Conservation (phyloP, 139 green algal genomes). For the Auxenochlorella pyrenoidosa region DNA sequence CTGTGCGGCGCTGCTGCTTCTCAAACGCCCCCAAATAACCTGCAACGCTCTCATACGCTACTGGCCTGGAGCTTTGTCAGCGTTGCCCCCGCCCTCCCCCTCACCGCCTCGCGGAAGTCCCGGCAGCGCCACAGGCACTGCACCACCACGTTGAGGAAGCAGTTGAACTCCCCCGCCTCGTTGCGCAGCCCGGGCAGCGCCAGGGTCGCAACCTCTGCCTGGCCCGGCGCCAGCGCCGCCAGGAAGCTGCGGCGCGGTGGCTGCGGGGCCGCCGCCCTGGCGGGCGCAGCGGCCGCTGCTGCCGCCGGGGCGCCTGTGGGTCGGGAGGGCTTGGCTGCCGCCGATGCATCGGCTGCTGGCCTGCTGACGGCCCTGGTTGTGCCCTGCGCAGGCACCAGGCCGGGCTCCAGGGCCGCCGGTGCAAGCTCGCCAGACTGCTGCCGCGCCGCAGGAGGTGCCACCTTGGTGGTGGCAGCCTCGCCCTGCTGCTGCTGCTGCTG, state of each 20-base stretch:
- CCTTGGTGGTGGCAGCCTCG: neutral
- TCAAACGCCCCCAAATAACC: no score
- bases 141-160: slow-evolving; percentile 92
- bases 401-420: neutral
- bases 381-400: neutral
- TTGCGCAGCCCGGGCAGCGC: slow-evolving; percentile 25
- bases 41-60: neutral
- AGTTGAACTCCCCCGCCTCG: slow-evolving; percentile 77
- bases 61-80: no score
- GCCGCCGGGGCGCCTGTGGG: neutral
- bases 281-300: neutral
- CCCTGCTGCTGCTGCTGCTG: neutral
- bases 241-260: slow-evolving; percentile 13
- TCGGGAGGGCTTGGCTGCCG: neutral
- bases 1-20: no score
- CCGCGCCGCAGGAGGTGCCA: neutral
- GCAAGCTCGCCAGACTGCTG: neutral
- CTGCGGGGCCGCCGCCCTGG: neutral
- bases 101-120: slow-evolving; percentile 38
- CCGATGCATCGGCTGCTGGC: neutral
- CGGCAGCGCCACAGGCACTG: slow-evolving; percentile 76
- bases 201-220: slow-evolving; percentile 11
- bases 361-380: neutral
- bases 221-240: neutral
- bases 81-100: no score